Conservation (phyloP, 1,284 basidiomycete genomes). For the Calocybe gambosa region DNA sequence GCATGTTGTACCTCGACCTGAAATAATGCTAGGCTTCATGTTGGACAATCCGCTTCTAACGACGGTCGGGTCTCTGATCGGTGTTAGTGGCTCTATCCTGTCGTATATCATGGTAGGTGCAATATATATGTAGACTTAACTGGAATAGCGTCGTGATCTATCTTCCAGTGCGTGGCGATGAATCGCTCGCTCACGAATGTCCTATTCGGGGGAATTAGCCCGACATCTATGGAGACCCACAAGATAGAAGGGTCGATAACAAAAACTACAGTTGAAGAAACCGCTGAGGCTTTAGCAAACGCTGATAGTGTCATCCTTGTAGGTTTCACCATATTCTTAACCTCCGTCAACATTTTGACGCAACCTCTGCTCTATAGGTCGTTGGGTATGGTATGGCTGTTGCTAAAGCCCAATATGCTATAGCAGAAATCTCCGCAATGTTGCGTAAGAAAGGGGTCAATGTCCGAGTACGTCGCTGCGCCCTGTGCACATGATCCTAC, state of each 20-base stretch:
- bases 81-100: conserved; percentile 83
- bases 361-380: conserved; percentile 38
- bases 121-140: conserved; percentile 4
- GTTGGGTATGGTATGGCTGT: conserved; percentile 89
- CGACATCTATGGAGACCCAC: conserved; percentile 49
- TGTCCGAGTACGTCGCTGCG: conserved; percentile 43
- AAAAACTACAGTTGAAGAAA: conserved; percentile 71
- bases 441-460: conserved; percentile 68
- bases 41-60: conserved; percentile 78
- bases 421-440: conserved; percentile 72
- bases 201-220: conserved; percentile 72
- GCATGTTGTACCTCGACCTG: neutral
- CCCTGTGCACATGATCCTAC: neutral
- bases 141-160: conserved; percentile 4
- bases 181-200: conserved; percentile 77
- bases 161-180: conserved; percentile 78
- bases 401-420: conserved; percentile 82
- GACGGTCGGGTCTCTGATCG: conserved; percentile 76
- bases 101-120: conserved; percentile 78
- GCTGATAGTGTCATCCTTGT: conserved; percentile 82
- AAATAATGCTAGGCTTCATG: conserved; percentile 61
- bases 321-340: conserved; percentile 13
- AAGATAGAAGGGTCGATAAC: conserved; percentile 79
- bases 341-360: neutral
- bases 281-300: conserved; percentile 68